Evolutionary conservation across 352 stramenopile genomes (phyloP).

Genomic region (Phytophthora multivora): DNA sequence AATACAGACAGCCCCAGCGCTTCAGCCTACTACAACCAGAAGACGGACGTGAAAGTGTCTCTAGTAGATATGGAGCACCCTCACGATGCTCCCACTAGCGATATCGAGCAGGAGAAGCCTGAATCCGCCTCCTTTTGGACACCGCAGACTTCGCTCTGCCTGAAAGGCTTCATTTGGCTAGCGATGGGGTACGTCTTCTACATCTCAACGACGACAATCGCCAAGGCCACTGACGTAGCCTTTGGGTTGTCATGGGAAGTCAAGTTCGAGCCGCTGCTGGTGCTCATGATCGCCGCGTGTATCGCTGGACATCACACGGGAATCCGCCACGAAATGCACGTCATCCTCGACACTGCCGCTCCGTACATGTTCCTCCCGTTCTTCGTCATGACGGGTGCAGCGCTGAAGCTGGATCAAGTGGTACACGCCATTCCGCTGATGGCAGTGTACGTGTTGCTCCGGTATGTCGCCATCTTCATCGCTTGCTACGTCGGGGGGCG

Average conservation of each 20-base stretch:
- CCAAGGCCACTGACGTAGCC: conserved; percentile 43
- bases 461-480: conserved; percentile 68
- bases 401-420: conserved; percentile 73
- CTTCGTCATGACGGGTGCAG: conserved; percentile 77
- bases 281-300: conserved; percentile 73
- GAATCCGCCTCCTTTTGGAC: conserved; percentile 8
- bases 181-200: conserved; percentile 67
- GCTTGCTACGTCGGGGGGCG: conserved; percentile 65
- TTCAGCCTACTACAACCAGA: conserved; percentile 21
- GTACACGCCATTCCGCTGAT: conserved; percentile 65
- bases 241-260: conserved; percentile 69
- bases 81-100: conserved; percentile 1
- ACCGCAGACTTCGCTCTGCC: conserved; percentile 30
- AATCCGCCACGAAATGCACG: conserved; percentile 78
- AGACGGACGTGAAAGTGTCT: conserved; percentile 13
- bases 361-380: conserved; percentile 79
- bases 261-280: conserved; percentile 68
- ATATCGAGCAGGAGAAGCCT: neutral
- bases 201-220: conserved; percentile 52
- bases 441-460: conserved; percentile 62
- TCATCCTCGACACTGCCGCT: conserved; percentile 66
- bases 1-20: neutral
- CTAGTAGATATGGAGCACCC: conserved; percentile 7
- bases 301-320: conserved; percentile 61
- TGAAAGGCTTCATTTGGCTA: conserved; percentile 76